Base-by-base conservation (phyloP, 768 basidiomycete genomes). In the Lentinula sp. region DNA sequence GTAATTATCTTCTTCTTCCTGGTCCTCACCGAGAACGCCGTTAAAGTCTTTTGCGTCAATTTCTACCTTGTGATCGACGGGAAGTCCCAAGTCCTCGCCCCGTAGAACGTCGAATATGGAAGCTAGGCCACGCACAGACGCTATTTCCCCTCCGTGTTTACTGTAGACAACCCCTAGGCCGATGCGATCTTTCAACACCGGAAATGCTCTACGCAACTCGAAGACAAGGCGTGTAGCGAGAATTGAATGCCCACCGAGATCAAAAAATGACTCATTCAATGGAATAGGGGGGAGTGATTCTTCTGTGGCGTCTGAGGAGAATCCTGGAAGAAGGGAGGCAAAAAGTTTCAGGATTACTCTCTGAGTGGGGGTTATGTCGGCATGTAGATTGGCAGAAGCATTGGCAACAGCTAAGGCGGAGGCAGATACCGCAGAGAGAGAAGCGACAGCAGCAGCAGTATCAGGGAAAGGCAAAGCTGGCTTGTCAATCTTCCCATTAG, bases 401-500 rank as follows among this genome's bases (percentile, higher is more conserved):
- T 13, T n/a, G 15, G 37, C 23, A 32, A 28, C 55, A 28, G 35
- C 73, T 66, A 34, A 68, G 64, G 1, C 55, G 13, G 55, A 56
- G 21, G 55, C 55, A 8, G 82, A 73, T 43, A 82, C 79, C 3
- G 55, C 55, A 16, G 55, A 40, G 9, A 56, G 55, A 45, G 79
- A 73, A 21, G 76, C 66, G 6, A 80, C 75, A 1, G 79, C 81
- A 62, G 91, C 86, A 4, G 87, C 91, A 0, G 97, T 98, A 73
- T 99, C 97, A 6, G 97, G 97, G 87, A 98, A 99, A 10, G 97
- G 97, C 50, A 99, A 84, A 0, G 93, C 91, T 0, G 97, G 96
- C 70, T 98, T 99, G 78, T 99, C 97, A 71, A 99, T 89, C 76
- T 99, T 99, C 63, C 97, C 97, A 71, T 98, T 99, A 6, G 97